A percentile compares a stretch with the other conserved stretches of the same genome.
Conservation (phyloP, 2,329 filamentous ascomycete species). For the Spiromastix sp. region DNA sequence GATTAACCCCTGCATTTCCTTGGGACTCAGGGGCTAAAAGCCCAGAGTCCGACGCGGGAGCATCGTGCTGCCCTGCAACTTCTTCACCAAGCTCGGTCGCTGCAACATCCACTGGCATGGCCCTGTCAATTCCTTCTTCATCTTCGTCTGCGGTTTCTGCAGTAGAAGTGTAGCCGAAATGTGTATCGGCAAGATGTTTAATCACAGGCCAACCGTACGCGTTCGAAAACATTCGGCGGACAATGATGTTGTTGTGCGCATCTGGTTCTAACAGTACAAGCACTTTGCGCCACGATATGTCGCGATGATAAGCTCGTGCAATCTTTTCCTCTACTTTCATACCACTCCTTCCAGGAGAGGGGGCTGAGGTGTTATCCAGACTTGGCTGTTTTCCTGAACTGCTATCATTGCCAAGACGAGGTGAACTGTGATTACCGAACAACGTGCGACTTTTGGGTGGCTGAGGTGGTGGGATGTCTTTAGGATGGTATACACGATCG, state of each 20-base stretch:
- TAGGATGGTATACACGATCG: constrained; percentile 86
- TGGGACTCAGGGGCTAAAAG: too few species aligned
- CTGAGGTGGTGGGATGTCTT: constrained; percentile 79
- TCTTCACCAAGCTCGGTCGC: constrained; percentile 58
- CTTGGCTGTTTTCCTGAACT: neutral
- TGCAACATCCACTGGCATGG: constrained; percentile 46
- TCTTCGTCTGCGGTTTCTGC: constrained; percentile 58
- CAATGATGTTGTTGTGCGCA: constrained; percentile 97
- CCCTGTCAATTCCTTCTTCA: constrained; percentile 58
- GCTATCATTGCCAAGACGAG: neutral
- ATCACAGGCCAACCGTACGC: constrained; percentile 96
- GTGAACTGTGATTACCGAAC: constrained; percentile 16
- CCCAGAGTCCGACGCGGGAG: too few species aligned
- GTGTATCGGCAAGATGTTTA: constrained; percentile 87
- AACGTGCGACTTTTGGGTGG: constrained; percentile 33
- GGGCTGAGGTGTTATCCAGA: constrained; percentile 8
- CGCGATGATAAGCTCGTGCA: constrained; percentile 84
- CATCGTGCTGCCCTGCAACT: constrained; percentile 42
- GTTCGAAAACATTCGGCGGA: constrained; percentile 92
- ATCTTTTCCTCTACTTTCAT: constrained; percentile 98
- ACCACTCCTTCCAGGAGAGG: constrained; percentile 18
- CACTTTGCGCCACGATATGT: constrained; percentile 91
- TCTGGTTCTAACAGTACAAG: constrained; percentile 91
- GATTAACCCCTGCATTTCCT: too few species aligned
- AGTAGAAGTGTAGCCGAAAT: constrained; percentile 68